These are phyloP conservation scores for Starmerella ratchasimensis DNA, from an alignment of 805 yeast genomes.

Conservation along the genomic window DNA sequence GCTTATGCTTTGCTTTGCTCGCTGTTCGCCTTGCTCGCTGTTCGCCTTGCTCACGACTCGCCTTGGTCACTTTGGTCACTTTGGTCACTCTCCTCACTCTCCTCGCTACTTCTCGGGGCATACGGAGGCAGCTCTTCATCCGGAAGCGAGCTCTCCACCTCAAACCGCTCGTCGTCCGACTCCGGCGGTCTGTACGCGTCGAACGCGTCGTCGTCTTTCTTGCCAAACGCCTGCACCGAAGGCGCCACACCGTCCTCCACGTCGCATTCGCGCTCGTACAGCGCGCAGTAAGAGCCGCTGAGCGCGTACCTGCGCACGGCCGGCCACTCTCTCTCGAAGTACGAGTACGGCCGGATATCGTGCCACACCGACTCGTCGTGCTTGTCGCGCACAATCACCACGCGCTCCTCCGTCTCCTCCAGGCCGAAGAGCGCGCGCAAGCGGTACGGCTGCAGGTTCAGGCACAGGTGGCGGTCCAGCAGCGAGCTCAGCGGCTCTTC, in stretches of 20 bases:
- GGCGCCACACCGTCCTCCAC: slow-evolving; percentile 1
- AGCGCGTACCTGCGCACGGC: slow-evolving; percentile 2
- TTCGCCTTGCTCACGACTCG: too few relatives aligned
- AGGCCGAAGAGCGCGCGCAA: background rate
- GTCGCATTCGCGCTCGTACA: slow-evolving; percentile 4
- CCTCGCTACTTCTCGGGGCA: too few relatives aligned
- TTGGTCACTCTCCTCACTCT: too few relatives aligned
- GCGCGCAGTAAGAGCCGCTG: slow-evolving; percentile 1
- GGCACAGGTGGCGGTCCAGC: too few relatives aligned
- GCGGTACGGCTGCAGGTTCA: background rate
- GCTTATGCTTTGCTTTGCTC: too few relatives aligned
- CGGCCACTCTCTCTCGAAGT: background rate
- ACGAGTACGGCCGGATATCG: background rate
- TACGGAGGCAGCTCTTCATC: too few relatives aligned
- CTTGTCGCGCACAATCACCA: background rate
- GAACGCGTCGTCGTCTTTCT: background rate
- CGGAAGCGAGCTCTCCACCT: too few relatives aligned
- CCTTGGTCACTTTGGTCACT: too few relatives aligned
- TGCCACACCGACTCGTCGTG: background rate
- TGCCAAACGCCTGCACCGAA: slow-evolving; percentile 4
- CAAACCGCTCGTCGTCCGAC: too few relatives aligned
- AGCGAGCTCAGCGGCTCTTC: too few relatives aligned
- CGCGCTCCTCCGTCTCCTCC: background rate
- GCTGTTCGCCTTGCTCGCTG: too few relatives aligned
- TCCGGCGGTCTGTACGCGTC: too few relatives aligned